These are phyloP conservation scores for Macadamia tetraphylla DNA, from an alignment of 164 flowering plant genomes.

Conservation along the genomic window DNA sequence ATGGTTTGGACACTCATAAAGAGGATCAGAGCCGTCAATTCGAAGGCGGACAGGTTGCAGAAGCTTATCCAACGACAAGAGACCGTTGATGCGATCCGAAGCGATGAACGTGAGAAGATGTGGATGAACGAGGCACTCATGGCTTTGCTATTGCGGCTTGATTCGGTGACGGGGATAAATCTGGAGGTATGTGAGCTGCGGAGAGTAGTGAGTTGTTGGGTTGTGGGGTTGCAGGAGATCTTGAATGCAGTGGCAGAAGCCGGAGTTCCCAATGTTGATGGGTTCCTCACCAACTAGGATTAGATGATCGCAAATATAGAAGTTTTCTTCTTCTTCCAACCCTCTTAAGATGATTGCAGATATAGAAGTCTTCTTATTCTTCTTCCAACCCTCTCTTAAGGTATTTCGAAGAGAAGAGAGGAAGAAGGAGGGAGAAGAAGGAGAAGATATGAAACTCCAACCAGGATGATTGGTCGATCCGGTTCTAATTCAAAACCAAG, in stretches of 20 bases:
- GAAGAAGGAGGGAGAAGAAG: no score
- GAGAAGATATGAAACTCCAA: no score
- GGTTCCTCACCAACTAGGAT: no score
- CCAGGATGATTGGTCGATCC: no score
- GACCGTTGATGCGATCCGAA: slow-evolving; percentile 74
- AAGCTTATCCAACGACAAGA: slow-evolving; percentile 66
- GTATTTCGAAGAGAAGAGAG: no score
- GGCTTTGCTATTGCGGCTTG: slow-evolving; percentile 63
- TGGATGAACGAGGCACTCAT: slow-evolving; percentile 75
- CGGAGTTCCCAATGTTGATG: slow-evolving; percentile 20
- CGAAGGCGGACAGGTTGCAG: slow-evolving; percentile 44
- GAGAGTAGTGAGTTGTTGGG: slow-evolving; percentile 65
- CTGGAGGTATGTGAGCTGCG: slow-evolving; percentile 70
- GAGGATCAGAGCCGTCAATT: slow-evolving; percentile 46
- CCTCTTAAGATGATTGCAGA: no score
- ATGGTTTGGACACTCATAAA: slow-evolving; percentile 36
- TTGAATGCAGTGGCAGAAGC: slow-evolving; percentile 50
- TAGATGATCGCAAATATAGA: no score
- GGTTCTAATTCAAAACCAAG: no score
- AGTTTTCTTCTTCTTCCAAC: no score
- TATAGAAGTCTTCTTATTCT: no score
- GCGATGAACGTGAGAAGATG: slow-evolving; percentile 44
- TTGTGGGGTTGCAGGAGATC: slow-evolving; percentile 82
- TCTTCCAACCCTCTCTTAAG: no score
- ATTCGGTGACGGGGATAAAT: no score